Conservation (phyloP, 2,329 filamentous ascomycete genomes). For the Aspergillus sojae region DNA sequence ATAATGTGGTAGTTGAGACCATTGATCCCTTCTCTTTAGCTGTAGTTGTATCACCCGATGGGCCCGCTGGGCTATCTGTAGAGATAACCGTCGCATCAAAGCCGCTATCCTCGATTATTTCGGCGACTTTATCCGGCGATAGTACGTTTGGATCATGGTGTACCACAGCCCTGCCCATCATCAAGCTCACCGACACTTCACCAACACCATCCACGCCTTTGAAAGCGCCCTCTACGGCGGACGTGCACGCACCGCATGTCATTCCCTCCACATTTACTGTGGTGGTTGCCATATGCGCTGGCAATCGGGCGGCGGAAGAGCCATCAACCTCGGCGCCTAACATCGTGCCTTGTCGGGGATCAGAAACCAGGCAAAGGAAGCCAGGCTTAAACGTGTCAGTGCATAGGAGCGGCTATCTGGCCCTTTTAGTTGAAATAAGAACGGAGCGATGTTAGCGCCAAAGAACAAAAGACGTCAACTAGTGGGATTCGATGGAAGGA, state of each 20-base stretch:
- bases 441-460: background rate
- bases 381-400: constrained; percentile 12
- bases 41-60: constrained; percentile 41
- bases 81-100: constrained; percentile 91
- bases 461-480: constrained; percentile 2
- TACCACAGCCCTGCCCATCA: constrained; percentile 94
- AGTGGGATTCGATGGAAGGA: background rate
- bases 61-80: constrained; percentile 69
- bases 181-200: constrained; percentile 85
- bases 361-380: constrained; percentile 19
- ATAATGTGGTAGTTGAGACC: constrained; percentile 71
- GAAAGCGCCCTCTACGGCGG: constrained; percentile 91
- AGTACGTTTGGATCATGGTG: constrained; percentile 80
- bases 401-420: constrained; percentile 18
- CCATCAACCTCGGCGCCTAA: constrained; percentile 21
- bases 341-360: constrained; percentile 21
- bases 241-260: constrained; percentile 89
- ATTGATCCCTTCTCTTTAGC: constrained; percentile 32
- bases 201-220: constrained; percentile 78
- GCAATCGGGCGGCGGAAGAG: constrained; percentile 27
- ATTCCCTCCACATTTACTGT: constrained; percentile 88
- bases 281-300: constrained; percentile 79
- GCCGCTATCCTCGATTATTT: constrained; percentile 87
- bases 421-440: constrained; percentile 2
- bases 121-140: constrained; percentile 72